phyloP scores from a whole-genome alignment of 2,329 filamentous ascomycete genomes.

The Grosmannia clavigera region DNA sequence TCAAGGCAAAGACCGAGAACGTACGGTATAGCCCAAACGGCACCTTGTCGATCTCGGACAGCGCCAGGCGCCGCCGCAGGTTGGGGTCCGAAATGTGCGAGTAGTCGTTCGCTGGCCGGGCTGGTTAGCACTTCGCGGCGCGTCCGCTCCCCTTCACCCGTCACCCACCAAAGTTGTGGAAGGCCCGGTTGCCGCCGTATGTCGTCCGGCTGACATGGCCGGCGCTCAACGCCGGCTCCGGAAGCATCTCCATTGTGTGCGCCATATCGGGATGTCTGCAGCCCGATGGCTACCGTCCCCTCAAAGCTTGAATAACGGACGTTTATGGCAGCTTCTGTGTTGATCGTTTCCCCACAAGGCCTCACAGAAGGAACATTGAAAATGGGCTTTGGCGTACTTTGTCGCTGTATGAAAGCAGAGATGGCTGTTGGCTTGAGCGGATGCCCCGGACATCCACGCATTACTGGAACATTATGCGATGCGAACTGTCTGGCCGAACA shows the following conservation, averaged over 20 bases:
- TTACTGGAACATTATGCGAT: neutral
- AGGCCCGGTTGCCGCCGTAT: constrained; percentile 53
- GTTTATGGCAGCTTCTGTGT: too few relatives aligned
- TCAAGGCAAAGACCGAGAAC: neutral
- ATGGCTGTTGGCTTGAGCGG: too few relatives aligned
- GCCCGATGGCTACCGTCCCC: neutral
- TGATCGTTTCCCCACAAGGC: too few relatives aligned
- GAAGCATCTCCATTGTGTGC: constrained; percentile 23
- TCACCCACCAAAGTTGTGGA: constrained; percentile 50
- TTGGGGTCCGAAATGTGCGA: constrained; percentile 59
- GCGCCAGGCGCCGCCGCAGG: constrained; percentile 58
- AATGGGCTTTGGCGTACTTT: too few relatives aligned
- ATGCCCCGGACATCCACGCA: neutral
- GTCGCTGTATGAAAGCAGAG: too few relatives aligned
- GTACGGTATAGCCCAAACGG: constrained; percentile 61
- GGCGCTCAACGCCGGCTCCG: constrained; percentile 20
- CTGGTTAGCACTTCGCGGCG: neutral
- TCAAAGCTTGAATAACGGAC: too few relatives aligned
- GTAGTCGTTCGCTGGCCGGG: constrained; percentile 23
- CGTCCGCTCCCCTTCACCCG: neutral
- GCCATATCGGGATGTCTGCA: neutral
- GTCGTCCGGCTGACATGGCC: constrained; percentile 31
- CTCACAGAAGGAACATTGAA: too few relatives aligned
- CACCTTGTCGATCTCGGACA: constrained; percentile 70
- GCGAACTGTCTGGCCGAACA: neutral